Evolutionary conservation across 305 asterid species (phyloP), one percentile per base, ranked within the genome.

Genomic region (Fraxinus paxiana): DNA sequence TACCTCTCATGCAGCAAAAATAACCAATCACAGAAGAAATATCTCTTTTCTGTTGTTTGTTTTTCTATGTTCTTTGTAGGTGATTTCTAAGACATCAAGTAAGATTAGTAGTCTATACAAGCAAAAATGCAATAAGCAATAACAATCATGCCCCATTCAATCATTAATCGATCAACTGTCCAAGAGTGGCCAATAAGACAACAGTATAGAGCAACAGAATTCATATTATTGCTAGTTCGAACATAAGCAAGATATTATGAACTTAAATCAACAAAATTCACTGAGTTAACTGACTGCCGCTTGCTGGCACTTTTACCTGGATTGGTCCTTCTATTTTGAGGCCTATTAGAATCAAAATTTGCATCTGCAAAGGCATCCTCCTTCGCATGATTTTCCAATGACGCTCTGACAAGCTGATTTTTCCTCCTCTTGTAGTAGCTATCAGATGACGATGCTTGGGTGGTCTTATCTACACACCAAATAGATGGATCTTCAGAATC

Each of bases 341-440:
- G 28, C 77, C 80, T 78, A 63, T 79, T 89, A 83, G 91, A 79
- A 41, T 69, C 87, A 73, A 82, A 81, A 83, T 83, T 82, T 61
- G 80, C 81, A 70, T 75, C 84, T 31, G 26, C 71, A 18, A 20
- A 70, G 54, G 83, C 86, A 87, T 75, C 88, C 85, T 86, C 83
- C 82, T 74, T 80, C 15, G 75, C 79, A 72, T 83, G 85, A 83
- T 85, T 87, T 84, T 86, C 89, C 82, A 83, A 20, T 61, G 89
- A 82, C 75, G 92, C 88, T 89, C 98, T 91, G 78, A 96, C 84
- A 83, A 96, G 95, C 90, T 96, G 98, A 85, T 94, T 91, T 87
- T 87, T 89, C 89, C 85, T 93, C 84, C 91, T 91, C 91, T 94
- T 94, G 85, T 86, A 92, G 90, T 94, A 94, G 78, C 93, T 91